Evolutionary conservation across 371 early-diverging fungal genomes (phyloP).

Genomic region (Zychaea mexicana): DNA sequence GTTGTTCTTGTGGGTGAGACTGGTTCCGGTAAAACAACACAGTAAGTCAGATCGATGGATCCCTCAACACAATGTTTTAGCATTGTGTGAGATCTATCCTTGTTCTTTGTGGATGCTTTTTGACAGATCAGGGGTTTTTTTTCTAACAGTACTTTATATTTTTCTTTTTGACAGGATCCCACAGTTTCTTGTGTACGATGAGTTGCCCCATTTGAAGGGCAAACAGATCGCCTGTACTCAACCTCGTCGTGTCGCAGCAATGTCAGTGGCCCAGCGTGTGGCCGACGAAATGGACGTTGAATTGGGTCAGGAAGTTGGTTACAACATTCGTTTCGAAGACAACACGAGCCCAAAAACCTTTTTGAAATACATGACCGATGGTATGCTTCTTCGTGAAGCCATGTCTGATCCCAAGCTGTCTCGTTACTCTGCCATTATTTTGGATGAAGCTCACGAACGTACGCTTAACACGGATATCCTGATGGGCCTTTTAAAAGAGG

Average conservation of each 20-base stretch:
- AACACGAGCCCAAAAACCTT: constrained; percentile 80
- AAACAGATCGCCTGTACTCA: constrained; percentile 97
- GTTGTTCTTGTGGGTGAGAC: constrained; percentile 91
- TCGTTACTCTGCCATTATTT: constrained; percentile 89
- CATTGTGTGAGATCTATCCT: too few relatives aligned
- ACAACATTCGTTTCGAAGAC: constrained; percentile 98
- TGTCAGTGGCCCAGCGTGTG: constrained; percentile 97
- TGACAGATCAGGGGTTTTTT: neutral
- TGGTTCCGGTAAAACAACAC: constrained; percentile 94
- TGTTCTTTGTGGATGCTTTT: too few relatives aligned
- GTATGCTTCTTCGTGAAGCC: constrained; percentile 97
- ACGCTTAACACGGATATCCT: constrained; percentile 95
- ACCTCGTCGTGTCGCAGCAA: constrained; percentile 98
- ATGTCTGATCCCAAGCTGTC: constrained; percentile 90
- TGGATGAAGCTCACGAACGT: constrained; percentile 99
- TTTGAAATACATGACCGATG: constrained; percentile 98
- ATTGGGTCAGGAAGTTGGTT: constrained; percentile 93
- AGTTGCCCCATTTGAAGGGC: constrained; percentile 87
- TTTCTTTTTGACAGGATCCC: constrained; percentile 69
- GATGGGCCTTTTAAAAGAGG: constrained; percentile 92
- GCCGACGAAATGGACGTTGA: constrained; percentile 92
- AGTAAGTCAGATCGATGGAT: too few relatives aligned
- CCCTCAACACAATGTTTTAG: too few relatives aligned
- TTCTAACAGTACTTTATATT: too few relatives aligned
- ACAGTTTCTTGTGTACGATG: constrained; percentile 92